A percentile compares a stretch with the other conserved stretches of the same genome.
These are phyloP conservation scores for Brassica balearica DNA, from an alignment of 441 rosid genomes.

Conservation along the genomic window DNA sequence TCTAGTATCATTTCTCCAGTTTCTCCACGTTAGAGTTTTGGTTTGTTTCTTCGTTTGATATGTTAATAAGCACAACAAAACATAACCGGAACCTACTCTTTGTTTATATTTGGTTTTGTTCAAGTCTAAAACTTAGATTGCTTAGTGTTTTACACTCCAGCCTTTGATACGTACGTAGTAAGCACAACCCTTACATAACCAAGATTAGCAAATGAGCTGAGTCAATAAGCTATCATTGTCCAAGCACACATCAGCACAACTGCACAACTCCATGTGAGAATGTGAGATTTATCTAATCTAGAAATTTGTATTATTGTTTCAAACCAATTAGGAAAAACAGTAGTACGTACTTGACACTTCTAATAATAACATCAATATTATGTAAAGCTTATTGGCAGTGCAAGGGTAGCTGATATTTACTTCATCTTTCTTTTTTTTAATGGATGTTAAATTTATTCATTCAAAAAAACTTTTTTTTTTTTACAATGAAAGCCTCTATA, in stretches of 20 bases:
- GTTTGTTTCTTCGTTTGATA: neutral
- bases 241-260: neutral
- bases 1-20: conserved; percentile 63
- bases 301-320: neutral
- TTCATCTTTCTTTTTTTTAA: too few relatives aligned
- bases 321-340: neutral
- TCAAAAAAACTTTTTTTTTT: too few relatives aligned
- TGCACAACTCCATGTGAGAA: neutral
- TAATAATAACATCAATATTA: neutral
- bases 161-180: neutral
- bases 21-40: conserved; percentile 58
- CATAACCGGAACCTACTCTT: neutral
- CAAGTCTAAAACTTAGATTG: neutral
- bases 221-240: neutral
- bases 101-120: neutral
- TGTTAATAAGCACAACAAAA: conserved; percentile 2
- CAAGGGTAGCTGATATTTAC: too few relatives aligned
- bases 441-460: too few relatives aligned
- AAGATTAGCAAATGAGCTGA: neutral
- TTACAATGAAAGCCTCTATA: too few relatives aligned
- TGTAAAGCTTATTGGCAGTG: too few relatives aligned
- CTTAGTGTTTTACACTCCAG: neutral
- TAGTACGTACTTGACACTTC: neutral
- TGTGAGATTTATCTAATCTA: neutral
- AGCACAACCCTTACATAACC: neutral